These are phyloP conservation scores for Termitomyces sp. DNA, from an alignment of 1,284 basidiomycete species.

Conservation along the genomic window DNA sequence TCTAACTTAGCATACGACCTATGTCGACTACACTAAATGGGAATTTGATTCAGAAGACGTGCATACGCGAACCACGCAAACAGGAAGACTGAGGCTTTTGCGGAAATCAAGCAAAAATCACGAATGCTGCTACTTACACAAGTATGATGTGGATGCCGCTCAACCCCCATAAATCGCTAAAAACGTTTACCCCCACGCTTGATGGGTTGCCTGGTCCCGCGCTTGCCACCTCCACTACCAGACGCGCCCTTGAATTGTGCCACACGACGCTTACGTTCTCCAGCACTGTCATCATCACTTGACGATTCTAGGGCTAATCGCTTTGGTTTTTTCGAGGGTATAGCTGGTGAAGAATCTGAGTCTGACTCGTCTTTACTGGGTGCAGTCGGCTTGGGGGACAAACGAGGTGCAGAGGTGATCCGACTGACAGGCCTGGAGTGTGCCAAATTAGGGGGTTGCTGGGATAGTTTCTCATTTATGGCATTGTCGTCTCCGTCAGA, in stretches of 20 bases:
- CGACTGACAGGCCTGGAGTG: slow-evolving; percentile 4
- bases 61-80: neutral
- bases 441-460: neutral
- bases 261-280: slow-evolving; percentile 36
- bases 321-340: slow-evolving; percentile 44
- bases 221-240: slow-evolving; percentile 31
- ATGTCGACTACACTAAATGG: neutral
- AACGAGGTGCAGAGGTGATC: slow-evolving; percentile 13
- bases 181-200: slow-evolving; percentile 70
- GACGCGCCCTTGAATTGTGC: slow-evolving; percentile 25
- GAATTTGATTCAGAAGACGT: neutral
- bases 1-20: neutral
- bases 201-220: slow-evolving; percentile 64
- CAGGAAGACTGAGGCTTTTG: neutral
- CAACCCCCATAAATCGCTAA: slow-evolving; percentile 28
- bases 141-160: neutral
- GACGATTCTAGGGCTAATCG: slow-evolving; percentile 32
- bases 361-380: slow-evolving; percentile 23
- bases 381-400: slow-evolving; percentile 17
- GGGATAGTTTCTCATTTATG: slow-evolving; percentile 8
- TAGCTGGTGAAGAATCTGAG: slow-evolving; percentile 42
- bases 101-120: neutral
- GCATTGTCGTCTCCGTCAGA: slow-evolving; percentile 34
- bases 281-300: slow-evolving; percentile 53
- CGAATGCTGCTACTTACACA: neutral